Evolutionary conservation across 2,329 filamentous ascomycete species (phyloP).

Genomic region (Plectosphaerella sp.): DNA sequence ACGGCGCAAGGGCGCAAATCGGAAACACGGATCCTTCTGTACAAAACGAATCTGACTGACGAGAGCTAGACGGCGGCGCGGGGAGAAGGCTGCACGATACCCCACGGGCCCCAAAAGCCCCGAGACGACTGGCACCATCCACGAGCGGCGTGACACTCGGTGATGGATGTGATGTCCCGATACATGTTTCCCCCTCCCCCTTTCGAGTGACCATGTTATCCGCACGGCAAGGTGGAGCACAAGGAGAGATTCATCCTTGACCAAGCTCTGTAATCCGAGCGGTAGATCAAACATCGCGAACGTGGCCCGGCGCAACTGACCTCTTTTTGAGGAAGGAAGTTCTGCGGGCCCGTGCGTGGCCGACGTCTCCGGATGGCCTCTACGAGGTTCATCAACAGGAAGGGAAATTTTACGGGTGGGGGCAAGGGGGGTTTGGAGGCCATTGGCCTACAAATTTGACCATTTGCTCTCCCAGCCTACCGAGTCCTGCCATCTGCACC

Average conservation of each 20-base stretch:
- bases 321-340: background rate
- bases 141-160: conserved; percentile 5
- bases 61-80: conserved; percentile 1
- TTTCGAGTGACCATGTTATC: conserved; percentile 24
- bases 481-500: conserved; percentile 31
- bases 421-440: conserved; percentile 26
- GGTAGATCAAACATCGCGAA: conserved; percentile 49
- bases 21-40: background rate
- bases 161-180: conserved; percentile 6
- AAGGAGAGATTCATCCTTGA: conserved; percentile 72
- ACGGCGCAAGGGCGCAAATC: background rate
- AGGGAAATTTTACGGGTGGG: conserved; percentile 20
- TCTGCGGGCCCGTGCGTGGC: background rate
- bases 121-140: background rate
- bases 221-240: conserved; percentile 73
- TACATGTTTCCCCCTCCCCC: background rate
- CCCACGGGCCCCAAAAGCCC: conserved; percentile 14
- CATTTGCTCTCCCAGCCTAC: conserved; percentile 36
- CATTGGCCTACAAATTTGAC: conserved; percentile 29
- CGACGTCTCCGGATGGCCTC: conserved; percentile 1
- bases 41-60: background rate
- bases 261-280: conserved; percentile 70
- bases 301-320: background rate
- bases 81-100: conserved; percentile 32
- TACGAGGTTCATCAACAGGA: conserved; percentile 13